These are phyloP conservation scores for Tanacetum coccineum DNA, from an alignment of 129 eudicot genomes.

Conservation along the genomic window DNA sequence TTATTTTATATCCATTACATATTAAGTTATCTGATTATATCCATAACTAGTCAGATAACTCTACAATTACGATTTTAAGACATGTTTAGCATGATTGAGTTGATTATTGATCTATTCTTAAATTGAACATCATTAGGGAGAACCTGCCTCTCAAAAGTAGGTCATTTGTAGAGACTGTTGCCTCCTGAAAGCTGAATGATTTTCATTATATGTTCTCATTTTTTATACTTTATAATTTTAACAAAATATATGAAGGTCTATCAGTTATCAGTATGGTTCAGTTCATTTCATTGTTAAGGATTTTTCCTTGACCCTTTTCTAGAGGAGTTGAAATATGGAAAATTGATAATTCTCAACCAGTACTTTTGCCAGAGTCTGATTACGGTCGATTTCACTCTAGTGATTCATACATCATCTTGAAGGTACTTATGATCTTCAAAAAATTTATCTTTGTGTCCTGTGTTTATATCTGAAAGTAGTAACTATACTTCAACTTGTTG, in stretches of 20 bases:
- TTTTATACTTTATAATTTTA: too few species aligned
- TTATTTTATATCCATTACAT: constrained; percentile 5
- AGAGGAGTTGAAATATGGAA: constrained; percentile 96
- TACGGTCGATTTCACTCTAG: constrained; percentile 80
- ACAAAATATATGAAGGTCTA: too few species aligned
- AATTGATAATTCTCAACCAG: constrained; percentile 78
- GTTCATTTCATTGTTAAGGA: constrained; percentile 9
- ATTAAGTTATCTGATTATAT: neutral
- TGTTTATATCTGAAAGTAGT: constrained; percentile 2
- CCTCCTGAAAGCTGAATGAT: too few species aligned
- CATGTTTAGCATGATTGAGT: too few species aligned
- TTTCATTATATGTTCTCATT: too few species aligned
- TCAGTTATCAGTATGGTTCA: neutral
- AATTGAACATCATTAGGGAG: too few species aligned
- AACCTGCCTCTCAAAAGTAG: too few species aligned
- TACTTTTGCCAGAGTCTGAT: constrained; percentile 68
- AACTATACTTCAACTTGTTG: constrained; percentile 7
- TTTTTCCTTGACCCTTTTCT: constrained; percentile 46
- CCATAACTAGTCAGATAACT: neutral
- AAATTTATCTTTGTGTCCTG: neutral
- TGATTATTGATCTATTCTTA: too few species aligned
- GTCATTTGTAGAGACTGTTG: too few species aligned
- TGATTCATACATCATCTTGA: constrained; percentile 73
- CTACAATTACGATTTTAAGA: neutral
- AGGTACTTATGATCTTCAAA: constrained; percentile 45